Conservation (phyloP, 306 rosid species). For the Cicer chorassanicum region DNA sequence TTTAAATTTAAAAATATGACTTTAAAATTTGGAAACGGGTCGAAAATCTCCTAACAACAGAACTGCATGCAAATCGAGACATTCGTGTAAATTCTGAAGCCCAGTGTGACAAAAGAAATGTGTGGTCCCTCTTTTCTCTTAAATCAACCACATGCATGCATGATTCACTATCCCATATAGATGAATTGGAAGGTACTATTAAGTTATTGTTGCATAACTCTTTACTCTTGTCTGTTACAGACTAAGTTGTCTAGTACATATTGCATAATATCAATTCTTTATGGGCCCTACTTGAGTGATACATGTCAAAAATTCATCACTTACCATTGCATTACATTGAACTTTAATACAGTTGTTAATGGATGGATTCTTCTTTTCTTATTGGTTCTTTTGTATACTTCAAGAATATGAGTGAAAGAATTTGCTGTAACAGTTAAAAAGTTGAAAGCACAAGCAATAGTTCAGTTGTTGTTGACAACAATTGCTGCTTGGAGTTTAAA, state of each 20-base stretch:
- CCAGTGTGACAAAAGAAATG: conserved; percentile 43
- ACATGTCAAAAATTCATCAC: conserved; percentile 46
- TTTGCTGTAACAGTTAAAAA: conserved; percentile 40
- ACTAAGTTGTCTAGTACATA: conserved; percentile 51
- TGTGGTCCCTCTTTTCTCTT: conserved; percentile 55
- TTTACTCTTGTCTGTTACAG: conserved; percentile 55
- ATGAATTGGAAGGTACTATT: conserved; percentile 54
- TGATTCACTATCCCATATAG: conserved; percentile 43
- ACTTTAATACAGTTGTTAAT: conserved; percentile 26
- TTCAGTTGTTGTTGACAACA: conserved; percentile 36
- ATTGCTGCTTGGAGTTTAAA: conserved; percentile 21
- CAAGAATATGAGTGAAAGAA: conserved; percentile 37
- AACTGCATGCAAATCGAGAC: too few species aligned
- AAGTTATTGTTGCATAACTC: conserved; percentile 52
- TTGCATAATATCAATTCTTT: conserved; percentile 46
- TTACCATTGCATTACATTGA: not conserved
- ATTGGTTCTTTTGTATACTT: conserved; percentile 35
- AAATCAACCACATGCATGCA: conserved; percentile 49
- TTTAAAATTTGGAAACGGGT: too few species aligned
- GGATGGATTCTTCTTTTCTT: conserved; percentile 38
- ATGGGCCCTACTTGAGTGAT: conserved; percentile 48
- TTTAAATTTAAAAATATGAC: too few species aligned
- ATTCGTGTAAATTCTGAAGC: conserved; percentile 50
- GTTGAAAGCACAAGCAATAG: conserved; percentile 10
- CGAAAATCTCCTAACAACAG: too few species aligned